Conservation (phyloP, 257 asterid genomes). For the Oldenlandia corymbosa region DNA sequence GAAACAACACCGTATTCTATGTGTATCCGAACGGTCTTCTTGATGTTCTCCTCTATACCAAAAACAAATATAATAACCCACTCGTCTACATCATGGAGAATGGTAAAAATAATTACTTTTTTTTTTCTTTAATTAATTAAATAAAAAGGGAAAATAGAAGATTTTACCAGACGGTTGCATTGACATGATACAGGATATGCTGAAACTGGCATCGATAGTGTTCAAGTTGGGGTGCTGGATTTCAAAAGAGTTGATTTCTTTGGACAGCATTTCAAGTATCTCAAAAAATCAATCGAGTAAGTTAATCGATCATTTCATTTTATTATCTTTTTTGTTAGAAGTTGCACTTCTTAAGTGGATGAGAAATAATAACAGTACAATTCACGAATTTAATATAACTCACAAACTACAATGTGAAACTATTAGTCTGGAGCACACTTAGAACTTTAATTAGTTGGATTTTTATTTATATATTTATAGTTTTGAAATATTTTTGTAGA, state of each 20-base stretch:
- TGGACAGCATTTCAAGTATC: slow-evolving; percentile 28
- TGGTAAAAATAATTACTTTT: background rate
- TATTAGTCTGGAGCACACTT: no score
- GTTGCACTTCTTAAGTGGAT: no score
- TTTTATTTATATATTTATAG: no score
- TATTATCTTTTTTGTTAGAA: background rate
- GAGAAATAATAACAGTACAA: no score
- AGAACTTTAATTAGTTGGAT: no score
- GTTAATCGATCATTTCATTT: slow-evolving; percentile 12
- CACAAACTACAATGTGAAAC: no score
- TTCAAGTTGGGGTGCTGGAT: slow-evolving; percentile 16
- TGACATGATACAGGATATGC: slow-evolving; percentile 20
- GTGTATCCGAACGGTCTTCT: slow-evolving; percentile 1
- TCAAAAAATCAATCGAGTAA: slow-evolving; percentile 43
- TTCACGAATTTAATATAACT: no score
- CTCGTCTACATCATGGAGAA: background rate
- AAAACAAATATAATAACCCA: slow-evolving; percentile 3
- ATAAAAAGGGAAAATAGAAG: no score
- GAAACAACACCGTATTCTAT: background rate
- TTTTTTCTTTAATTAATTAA: no score
- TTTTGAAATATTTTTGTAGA: no score
- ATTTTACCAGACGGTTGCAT: no score
- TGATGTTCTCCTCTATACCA: background rate
- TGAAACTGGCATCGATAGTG: slow-evolving; percentile 7
- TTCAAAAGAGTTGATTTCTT: slow-evolving; percentile 14